Evolutionary conservation across 2,329 filamentous ascomycete genomes (phyloP), one percentile per base, ranked within the genome.

Genomic region (Sphaceloma murrayae): DNA sequence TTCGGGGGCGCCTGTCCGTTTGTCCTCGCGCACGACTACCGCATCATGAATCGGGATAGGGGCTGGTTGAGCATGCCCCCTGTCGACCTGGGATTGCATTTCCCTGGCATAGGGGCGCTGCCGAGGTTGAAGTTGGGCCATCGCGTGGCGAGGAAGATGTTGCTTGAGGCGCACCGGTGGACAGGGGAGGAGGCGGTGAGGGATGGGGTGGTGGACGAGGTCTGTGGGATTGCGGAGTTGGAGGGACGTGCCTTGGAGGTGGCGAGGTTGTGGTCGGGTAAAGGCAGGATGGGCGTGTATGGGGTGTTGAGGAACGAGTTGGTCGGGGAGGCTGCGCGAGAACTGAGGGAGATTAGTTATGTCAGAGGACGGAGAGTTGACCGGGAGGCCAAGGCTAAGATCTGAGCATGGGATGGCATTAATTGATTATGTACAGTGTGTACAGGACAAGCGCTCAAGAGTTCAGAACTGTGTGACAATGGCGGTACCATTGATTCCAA

Each of bases 1-100:
- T 71, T 71, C 43, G 68, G 68, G 16, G 68, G 67, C 8, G 68
- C 62, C 4, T 67, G 66, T 38, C 68, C 67, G n/a, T 63, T 70
- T 33, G 65, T 66, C 0, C 53, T 71, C 4, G 59, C 60, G 21
- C 67, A 69, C 46, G 68, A 71, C 52, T 70, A 70, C 53, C 62
- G 68, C 9, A 59, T 70, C 34, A 70, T 70, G 67, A 70, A 70
- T 52, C 57, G 57, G 32, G 56, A 62, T 34, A 62, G 67, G 11
- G 68, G 68, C 26, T 70, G 67, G 54, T 56, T 70, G 43, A 67
- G 58, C 46, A 70, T 71, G 67, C 73, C 72, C 0, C 72, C 73
- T 0, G 69, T 75, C 0, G 65, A 75, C 45, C 63, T 75, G 1
- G 73, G 73, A 4, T 58, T 75, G 19, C 70, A 74, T 50, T 75